Base-by-base conservation (phyloP, 306 rosid genomes). In the Parietaria judaica region DNA sequence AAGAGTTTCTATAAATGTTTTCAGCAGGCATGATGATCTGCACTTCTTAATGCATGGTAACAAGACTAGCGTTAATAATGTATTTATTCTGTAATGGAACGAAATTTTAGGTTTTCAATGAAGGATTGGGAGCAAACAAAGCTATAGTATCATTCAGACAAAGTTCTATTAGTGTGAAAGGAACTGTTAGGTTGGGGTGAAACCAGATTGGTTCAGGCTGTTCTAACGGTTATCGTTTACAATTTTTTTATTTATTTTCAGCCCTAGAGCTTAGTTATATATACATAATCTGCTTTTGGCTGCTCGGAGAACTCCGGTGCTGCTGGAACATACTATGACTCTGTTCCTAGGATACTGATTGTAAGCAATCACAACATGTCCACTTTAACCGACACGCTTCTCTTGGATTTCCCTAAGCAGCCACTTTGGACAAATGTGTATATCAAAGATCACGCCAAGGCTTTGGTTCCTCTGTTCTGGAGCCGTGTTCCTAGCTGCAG, bases 311-410 rank as follows among this genome's bases (percentile, higher is more conserved):
- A 92, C 12, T 70, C 96, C 8, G 98, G 96, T 72, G 98, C 88
- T 77, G 95, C 96, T 13, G 98, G 96, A 67, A 92, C 98, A 70
- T 88, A 83, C 72, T 88, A 92, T 70, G 98, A 92, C 77, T 85
- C 95, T 43, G 90, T 92, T 56, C 98, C 96, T 66, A 88, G 96
- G 41, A 88, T 83, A 58, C 95, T 92, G 59, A 79, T 73, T 15
- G 82, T 92, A 70, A 83, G 86, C 80, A 92, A 92, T 64, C 71
- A 71, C 67, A 92, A 92, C 78, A 64, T 82, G 68, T 82, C 98
- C 57, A 92, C 98, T 14, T 78, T 66, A 71, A 88, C 96, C 17
- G 96, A 92, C 76, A 92, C 98, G 6, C 95, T 92, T 66, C 77
- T 92, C 66, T 70, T 86, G 63, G 95, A 86, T 69, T 92, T 92